Conservation (phyloP, 148 eudicot species). For the Pouteria glomerata region DNA sequence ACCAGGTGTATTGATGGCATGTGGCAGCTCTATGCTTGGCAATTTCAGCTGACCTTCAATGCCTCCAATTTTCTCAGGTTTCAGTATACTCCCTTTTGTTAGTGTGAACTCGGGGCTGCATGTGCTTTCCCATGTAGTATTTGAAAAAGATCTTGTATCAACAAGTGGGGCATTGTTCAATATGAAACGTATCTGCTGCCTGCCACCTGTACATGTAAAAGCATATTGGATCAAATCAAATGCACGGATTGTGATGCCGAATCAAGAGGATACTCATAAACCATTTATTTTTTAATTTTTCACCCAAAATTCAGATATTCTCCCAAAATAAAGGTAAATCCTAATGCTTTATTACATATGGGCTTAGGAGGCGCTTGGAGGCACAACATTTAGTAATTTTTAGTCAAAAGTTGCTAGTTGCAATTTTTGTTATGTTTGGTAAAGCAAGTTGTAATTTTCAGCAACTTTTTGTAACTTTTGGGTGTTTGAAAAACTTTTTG, state of each 20-base stretch:
- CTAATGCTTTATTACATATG: too few relatives aligned
- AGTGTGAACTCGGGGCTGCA: constrained; percentile 43
- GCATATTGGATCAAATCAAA: neutral
- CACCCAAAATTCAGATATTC: neutral
- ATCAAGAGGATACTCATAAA: neutral
- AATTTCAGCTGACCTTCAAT: constrained; percentile 34
- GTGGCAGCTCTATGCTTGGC: constrained; percentile 32
- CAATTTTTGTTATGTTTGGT: too few relatives aligned
- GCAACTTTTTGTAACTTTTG: too few relatives aligned
- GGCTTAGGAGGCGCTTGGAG: too few relatives aligned
- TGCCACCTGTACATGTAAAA: constrained; percentile 46
- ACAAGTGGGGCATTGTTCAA: constrained; percentile 41
- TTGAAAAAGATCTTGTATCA: constrained; percentile 37
- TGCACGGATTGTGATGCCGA: neutral
- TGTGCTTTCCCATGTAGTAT: constrained; percentile 43
- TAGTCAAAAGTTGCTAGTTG: too few relatives aligned
- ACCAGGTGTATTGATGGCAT: constrained; percentile 27
- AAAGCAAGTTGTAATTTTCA: too few relatives aligned
- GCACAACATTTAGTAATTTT: too few relatives aligned
- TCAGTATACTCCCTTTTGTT: constrained; percentile 33
- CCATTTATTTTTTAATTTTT: neutral
- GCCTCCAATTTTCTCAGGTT: constrained; percentile 33
- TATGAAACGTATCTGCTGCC: constrained; percentile 52
- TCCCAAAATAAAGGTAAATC: neutral
- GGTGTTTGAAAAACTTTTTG: too few relatives aligned